Evolutionary conservation across 768 basidiomycete genomes (phyloP), one percentile per base, ranked within the genome.

Genomic region (Udeniomyces megalosporus): DNA sequence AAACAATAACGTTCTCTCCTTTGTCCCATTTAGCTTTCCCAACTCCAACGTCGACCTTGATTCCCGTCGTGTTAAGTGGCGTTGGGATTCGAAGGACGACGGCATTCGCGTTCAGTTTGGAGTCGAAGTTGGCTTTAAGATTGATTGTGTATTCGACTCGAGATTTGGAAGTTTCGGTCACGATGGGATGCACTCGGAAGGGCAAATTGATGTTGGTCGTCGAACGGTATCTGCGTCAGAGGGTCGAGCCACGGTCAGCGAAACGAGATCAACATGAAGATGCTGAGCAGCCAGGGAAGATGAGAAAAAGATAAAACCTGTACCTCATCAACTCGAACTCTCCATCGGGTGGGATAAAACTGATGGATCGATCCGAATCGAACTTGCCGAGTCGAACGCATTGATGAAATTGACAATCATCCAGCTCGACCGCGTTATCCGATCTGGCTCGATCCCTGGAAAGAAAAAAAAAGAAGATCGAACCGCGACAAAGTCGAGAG

Each of bases 21-120:
- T 95, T 93, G 3, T 85, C 85, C 69, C 97, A 99, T 73, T 99
- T 99, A 2, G 92, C 95, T 76, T 99, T 99, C 1, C 95, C 95
- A 42, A 79, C 81, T 0, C 82, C 82, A 2, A 87, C 88, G 72
- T 96, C 95, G 74, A 88, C 90, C 58, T 93, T 88, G 4, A 90
- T 90, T 4, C 78, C 82, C 0, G 90, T 92, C 11, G 95, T 88
- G 69, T 97, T 99, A 59, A 97, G 73, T 1, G 95, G 95, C 14
- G 95, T 97, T 3, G 95, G 95, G 77, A 99, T 93, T 62, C 86
- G 82, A 57, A 99, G 75, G 3, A 96, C 83, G 55, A 99, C 84
- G 67, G 87, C 88, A 49, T 88, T 93, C 4, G 91, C 93, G 28
- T 85, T 89, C 12, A 99, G 81, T 71, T 99, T 97, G 71, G 82